Evolutionary conservation across 2,329 filamentous ascomycete genomes (phyloP).

Genomic region (Botryotinia convoluta): DNA sequence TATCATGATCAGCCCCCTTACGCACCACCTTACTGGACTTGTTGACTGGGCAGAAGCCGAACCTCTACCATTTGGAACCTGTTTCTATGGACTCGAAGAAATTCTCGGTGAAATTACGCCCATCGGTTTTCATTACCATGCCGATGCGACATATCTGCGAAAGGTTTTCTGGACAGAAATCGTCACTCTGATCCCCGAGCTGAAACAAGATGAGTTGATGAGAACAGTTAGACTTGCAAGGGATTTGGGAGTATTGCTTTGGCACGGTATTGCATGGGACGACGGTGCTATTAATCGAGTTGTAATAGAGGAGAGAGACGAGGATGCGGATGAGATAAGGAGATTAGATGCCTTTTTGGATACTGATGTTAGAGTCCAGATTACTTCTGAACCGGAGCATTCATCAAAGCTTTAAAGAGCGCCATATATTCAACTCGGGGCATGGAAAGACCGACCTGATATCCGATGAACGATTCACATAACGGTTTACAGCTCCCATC

Average conservation of each 20-base stretch:
- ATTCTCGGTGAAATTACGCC: slow-evolving; percentile 49
- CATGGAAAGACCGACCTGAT: not conserved
- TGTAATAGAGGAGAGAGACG: slow-evolving; percentile 51
- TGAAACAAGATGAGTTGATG: slow-evolving; percentile 30
- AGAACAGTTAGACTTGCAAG: slow-evolving; percentile 45
- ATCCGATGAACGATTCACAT: not conserved
- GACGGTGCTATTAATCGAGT: slow-evolving; percentile 57
- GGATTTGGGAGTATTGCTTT: slow-evolving; percentile 57
- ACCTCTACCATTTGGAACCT: slow-evolving; percentile 56
- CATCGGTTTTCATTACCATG: slow-evolving; percentile 43
- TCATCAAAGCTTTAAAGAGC: not conserved
- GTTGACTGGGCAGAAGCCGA: slow-evolving; percentile 66
- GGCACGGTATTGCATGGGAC: slow-evolving; percentile 64
- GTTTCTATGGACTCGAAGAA: slow-evolving; percentile 60
- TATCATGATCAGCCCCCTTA: slow-evolving; percentile 49
- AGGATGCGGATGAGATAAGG: slow-evolving; percentile 49
- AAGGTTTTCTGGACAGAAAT: slow-evolving; percentile 49
- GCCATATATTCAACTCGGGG: not conserved
- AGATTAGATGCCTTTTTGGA: slow-evolving; percentile 44
- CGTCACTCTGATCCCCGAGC: slow-evolving; percentile 40
- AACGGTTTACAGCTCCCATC: no score
- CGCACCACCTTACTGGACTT: slow-evolving; percentile 50
- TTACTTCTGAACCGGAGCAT: no score
- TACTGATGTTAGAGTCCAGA: not conserved
- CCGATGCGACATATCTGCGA: slow-evolving; percentile 45